These are phyloP conservation scores for Gnomoniopsis sp. DNA, from an alignment of 2,329 filamentous ascomycete species.

Conservation along the genomic window DNA sequence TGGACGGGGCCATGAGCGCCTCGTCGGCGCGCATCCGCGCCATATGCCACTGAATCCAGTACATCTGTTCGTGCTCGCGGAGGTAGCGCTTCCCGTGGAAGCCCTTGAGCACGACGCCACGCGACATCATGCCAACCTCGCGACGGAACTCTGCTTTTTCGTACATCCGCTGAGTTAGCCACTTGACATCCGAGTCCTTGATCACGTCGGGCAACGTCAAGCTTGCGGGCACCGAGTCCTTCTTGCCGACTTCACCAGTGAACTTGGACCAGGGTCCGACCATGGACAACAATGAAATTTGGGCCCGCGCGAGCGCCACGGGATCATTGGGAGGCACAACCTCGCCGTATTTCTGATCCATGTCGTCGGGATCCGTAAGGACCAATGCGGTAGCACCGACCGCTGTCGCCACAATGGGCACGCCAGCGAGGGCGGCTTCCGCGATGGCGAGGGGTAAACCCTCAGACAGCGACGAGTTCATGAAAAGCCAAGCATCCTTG, in stretches of 20 bases:
- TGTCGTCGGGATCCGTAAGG: constrained; percentile 50
- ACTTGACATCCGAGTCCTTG: constrained; percentile 43
- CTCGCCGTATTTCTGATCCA: constrained; percentile 51
- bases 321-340: constrained; percentile 64
- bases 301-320: constrained; percentile 55
- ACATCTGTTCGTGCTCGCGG: constrained; percentile 60
- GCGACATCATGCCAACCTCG: constrained; percentile 55
- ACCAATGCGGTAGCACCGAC: constrained; percentile 54
- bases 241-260: constrained; percentile 44
- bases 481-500: constrained; percentile 55
- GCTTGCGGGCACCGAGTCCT: constrained; percentile 29
- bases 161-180: constrained; percentile 56
- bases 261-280: constrained; percentile 59
- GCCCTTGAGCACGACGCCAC: constrained; percentile 55
- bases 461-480: constrained; percentile 55
- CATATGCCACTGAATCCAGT: constrained; percentile 43
- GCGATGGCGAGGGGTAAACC: constrained; percentile 54
- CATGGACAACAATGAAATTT: constrained; percentile 60
- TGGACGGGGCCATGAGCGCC: constrained; percentile 14
- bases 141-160: constrained; percentile 54
- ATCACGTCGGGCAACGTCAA: constrained; percentile 36
- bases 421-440: constrained; percentile 55
- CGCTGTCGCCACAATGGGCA: constrained; percentile 54
- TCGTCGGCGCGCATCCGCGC: constrained; percentile 26
- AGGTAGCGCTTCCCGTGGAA: constrained; percentile 59